Evolutionary conservation across 176 grass and related monocot genomes (phyloP), one percentile per base, ranked within the genome.

Genomic region (Metroxylon sagu): DNA sequence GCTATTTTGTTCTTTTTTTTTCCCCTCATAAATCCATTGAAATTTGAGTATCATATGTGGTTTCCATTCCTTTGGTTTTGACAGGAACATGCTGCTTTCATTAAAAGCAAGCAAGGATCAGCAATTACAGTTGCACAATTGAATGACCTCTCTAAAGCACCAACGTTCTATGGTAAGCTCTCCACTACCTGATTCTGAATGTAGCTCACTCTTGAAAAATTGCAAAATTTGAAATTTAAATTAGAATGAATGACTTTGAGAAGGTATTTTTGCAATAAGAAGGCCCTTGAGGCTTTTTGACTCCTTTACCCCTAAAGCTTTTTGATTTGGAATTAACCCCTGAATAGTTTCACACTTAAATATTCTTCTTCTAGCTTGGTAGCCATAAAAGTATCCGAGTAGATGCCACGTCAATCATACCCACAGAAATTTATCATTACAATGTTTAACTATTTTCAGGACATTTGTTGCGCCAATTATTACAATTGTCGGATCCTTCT

Each of bases 401-500:
- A 43, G 19, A 15, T 66, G 2, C 6, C 30, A 60, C 8, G 49
- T 65, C n/a, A 26, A 49, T 57, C 54, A 54, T 67, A 23, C 55
- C 27, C 49, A 39, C 31, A 25, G 26, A 48, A 59, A 26, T 67
- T 12, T 56, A 19, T 15, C 17, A 10, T 48, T 62, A 5, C 29
- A 26, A 4, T 26, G 15, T 56, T 59, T 59, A 60, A 63, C 57
- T 65, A 27, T 63, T 71, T 71, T 25, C 72, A 91, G 88, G 88
- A 16, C 64, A 74, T 54, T 71, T 91, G 60, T 63, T 91, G 73
- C 72, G 65, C 52, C 71, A 80, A 63, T 64, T 86, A 69, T 19
- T 86, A 70, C 71, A 79, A 16, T 43, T 69, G 49, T 86, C 88
- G 3, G 77, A 77, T 80, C 88, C 79, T 60, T 91, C 76, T 18